Evolutionary conservation across 768 basidiomycete species (phyloP), one percentile per base, ranked within the genome.

Genomic region (Kwoniella shandongensis): DNA sequence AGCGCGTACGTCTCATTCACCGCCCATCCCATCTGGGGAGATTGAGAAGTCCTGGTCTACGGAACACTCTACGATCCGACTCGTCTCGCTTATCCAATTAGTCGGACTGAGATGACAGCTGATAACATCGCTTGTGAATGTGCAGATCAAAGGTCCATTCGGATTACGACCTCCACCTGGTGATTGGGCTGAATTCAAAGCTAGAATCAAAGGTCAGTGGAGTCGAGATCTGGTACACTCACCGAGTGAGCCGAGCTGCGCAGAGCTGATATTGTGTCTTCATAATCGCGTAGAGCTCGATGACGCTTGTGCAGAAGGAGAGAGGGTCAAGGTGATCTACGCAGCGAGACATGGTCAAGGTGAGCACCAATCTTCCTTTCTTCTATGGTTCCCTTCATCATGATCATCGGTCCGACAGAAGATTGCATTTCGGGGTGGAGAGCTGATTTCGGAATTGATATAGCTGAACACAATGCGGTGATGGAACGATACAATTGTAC

Each of bases 281-380:
- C 36, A 32, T 15, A 50, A 22, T 27, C 18, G 35, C 4, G 32
- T 23, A 65, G 64, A 51, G 29, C 48, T 65, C 11, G 47, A 65
- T 15, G 44, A 26, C 12, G 20, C 25, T 2, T 62, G 64, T 51
- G 40, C 41, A 17, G 38, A 54, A 8, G 62, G 57, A 22, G 57
- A 62, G 39, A 59, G 53, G 22, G 50, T 67, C 36, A 62, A 57
- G 29, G 66, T 67, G 13, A 59, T 67, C 29, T 67, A 52, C 26
- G 59, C 60, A 8, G 63, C 66, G n/a, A 25, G 66, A 29, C 66
- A 67, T 51, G 66, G 66, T 5, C 59, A 67, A 54, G 62, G 66
- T 64, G 40, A 57, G 57, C 50, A n/a, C 3, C 27, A n/a, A n/a
- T n/a, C 27, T 10, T 36, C 7, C n/a, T n/a, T n/a, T n/a, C n/a